These are phyloP conservation scores for Claviceps fusiformis DNA, from an alignment of 2,329 filamentous ascomycete genomes.

Conservation along the genomic window DNA sequence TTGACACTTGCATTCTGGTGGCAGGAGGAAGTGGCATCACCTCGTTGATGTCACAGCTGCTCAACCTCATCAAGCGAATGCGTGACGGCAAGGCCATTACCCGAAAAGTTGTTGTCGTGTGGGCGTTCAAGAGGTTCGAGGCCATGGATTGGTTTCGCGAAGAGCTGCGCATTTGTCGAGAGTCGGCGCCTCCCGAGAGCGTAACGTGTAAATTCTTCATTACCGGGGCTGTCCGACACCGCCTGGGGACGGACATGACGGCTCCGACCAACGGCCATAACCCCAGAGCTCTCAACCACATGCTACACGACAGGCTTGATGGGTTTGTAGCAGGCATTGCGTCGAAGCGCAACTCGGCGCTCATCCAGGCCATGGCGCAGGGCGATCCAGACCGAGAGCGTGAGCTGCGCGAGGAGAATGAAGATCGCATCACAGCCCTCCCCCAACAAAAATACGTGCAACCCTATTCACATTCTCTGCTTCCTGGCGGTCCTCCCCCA, in stretches of 20 bases:
- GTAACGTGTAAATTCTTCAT: conserved; percentile 94
- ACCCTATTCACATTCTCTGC: conserved; percentile 27
- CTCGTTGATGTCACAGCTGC: conserved; percentile 76
- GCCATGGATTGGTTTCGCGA: conserved; percentile 97
- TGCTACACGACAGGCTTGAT: conserved; percentile 77
- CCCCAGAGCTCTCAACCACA: conserved; percentile 51
- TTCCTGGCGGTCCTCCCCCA: conserved; percentile 9
- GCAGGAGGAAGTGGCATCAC: conserved; percentile 93
- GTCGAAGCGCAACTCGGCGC: conserved; percentile 70
- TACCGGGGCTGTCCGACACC: conserved; percentile 46
- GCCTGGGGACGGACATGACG: conserved; percentile 25
- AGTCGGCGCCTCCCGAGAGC: conserved; percentile 74
- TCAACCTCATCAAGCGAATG: conserved; percentile 94
- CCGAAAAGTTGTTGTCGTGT: conserved; percentile 81
- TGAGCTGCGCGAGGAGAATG: conserved; percentile 66
- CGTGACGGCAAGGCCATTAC: conserved; percentile 89
- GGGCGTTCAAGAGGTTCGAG: conserved; percentile 81
- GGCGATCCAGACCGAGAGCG: conserved; percentile 68
- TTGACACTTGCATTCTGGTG: conserved; percentile 86
- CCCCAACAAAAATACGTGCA: conserved; percentile 55
- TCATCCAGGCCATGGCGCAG: conserved; percentile 69
- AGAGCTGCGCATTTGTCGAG: conserved; percentile 80
- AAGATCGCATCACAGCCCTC: conserved; percentile 72
- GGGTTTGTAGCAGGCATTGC: conserved; percentile 78
- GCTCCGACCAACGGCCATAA: conserved; percentile 25